Percentiles rank a stretch among this genome's conserved stretches.
These are phyloP conservation scores for Thermothelomyces thermophilus DNA, from an alignment of 2,329 filamentous ascomycete species.

Conservation along the genomic window DNA sequence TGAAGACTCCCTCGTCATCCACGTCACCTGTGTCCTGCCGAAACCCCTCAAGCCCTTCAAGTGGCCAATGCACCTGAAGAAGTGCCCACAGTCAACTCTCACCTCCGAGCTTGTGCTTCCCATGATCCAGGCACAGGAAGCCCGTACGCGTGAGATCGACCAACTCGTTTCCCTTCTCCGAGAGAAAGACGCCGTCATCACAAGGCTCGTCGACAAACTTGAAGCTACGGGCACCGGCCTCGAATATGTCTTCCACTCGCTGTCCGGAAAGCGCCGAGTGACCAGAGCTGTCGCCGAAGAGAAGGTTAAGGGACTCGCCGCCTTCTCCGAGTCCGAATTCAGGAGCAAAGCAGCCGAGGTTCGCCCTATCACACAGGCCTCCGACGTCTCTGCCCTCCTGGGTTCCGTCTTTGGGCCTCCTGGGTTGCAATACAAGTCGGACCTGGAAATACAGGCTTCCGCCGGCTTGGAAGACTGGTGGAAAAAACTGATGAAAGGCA, in stretches of 20 bases:
- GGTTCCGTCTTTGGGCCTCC: conserved; percentile 35
- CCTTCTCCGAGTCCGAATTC: conserved; percentile 40
- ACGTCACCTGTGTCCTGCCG: conserved; percentile 54
- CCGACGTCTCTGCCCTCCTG: conserved; percentile 35
- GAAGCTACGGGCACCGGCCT: conserved; percentile 45
- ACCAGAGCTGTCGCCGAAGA: conserved; percentile 40
- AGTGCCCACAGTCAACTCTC: conserved; percentile 36
- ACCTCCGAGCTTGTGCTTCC: conserved; percentile 47
- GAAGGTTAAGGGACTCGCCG: conserved; percentile 46
- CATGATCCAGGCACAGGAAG: conserved; percentile 42
- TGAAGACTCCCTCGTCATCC: conserved; percentile 42
- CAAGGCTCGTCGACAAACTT: conserved; percentile 47
- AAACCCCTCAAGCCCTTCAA: conserved; percentile 53
- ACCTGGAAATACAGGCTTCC: conserved; percentile 30
- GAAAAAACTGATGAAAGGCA: conserved; percentile 34
- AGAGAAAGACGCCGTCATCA: conserved; percentile 47
- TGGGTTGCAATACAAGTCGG: conserved; percentile 29
- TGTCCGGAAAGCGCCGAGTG: conserved; percentile 43
- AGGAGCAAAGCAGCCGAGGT: conserved; percentile 22
- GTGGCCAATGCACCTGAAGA: conserved; percentile 58
- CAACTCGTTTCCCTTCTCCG: conserved; percentile 38
- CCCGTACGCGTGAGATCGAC: conserved; percentile 35
- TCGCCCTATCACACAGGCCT: conserved; percentile 23
- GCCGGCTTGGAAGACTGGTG: conserved; percentile 44
- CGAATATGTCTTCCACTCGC: conserved; percentile 46